Evolutionary conservation across 2,329 filamentous ascomycete species (phyloP).

Genomic region (Ascochyta pisi): DNA sequence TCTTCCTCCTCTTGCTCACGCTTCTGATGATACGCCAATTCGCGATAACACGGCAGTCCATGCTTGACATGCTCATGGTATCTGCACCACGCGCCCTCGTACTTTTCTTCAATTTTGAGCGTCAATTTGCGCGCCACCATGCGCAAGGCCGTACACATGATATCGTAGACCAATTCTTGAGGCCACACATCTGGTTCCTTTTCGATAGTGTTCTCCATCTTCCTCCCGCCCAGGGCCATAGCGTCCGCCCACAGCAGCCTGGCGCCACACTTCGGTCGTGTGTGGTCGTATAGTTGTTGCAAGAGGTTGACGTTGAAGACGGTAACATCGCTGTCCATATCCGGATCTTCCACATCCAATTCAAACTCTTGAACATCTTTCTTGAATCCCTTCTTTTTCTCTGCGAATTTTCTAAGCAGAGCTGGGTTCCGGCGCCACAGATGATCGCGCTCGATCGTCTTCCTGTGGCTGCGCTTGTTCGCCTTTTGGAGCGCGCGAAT

Average conservation of each 20-base stretch:
- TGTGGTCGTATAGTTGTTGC: constrained; percentile 33
- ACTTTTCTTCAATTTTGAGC: constrained; percentile 40
- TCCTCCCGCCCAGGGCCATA: constrained; percentile 33
- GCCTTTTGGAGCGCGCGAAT: constrained; percentile 40
- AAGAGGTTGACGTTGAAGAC: constrained; percentile 22
- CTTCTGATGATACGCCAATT: constrained; percentile 3
- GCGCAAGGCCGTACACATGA: constrained; percentile 37
- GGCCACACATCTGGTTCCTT: neutral
- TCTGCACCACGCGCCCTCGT: constrained; percentile 39
- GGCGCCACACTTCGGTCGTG: constrained; percentile 26
- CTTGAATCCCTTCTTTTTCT: constrained; percentile 12
- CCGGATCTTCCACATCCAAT: constrained; percentile 20
- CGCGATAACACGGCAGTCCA: constrained; percentile 32
- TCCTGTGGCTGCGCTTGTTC: constrained; percentile 10
- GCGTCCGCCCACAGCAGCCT: constrained; percentile 44
- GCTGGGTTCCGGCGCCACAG: constrained; percentile 31
- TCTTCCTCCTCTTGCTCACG: neutral
- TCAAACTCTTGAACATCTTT: constrained; percentile 13
- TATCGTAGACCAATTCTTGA: constrained; percentile 28
- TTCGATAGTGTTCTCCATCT: constrained; percentile 13
- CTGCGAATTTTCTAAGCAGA: constrained; percentile 5
- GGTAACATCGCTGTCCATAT: constrained; percentile 18
- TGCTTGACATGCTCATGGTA: constrained; percentile 41
- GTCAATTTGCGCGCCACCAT: constrained; percentile 33
- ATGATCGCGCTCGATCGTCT: neutral